Conservation (phyloP, 192 early-diverging fungal species). For the Mortierella claussenii region DNA sequence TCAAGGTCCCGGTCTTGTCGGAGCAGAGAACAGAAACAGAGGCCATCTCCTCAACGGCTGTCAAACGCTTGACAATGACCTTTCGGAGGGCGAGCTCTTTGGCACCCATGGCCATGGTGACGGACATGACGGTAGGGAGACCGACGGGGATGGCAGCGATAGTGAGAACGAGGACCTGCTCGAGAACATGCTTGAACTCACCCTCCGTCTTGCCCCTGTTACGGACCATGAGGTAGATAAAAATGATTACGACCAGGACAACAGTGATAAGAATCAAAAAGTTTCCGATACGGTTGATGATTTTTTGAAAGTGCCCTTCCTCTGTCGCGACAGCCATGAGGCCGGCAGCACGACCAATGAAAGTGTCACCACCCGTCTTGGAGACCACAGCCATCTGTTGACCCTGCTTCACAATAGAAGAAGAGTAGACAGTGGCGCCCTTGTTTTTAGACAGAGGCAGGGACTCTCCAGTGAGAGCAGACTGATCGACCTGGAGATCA, state of each 20-base stretch:
- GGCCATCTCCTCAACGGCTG: constrained; percentile 95
- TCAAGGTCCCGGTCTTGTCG: constrained; percentile 95
- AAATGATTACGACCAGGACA: constrained; percentile 82
- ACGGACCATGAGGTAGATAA: constrained; percentile 72
- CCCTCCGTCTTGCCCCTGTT: constrained; percentile 51
- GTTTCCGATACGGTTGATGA: constrained; percentile 93
- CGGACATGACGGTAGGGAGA: constrained; percentile 94
- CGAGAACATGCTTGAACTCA: constrained; percentile 58
- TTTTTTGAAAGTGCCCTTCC: constrained; percentile 96
- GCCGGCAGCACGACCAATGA: constrained; percentile 93
- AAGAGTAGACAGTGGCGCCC: constrained; percentile 87
- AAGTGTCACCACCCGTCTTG: constrained; percentile 93
- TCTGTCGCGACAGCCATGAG: constrained; percentile 92
- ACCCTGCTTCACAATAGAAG: constrained; percentile 94
- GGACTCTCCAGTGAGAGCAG: constrained; percentile 94
- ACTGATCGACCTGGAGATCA: constrained; percentile 90
- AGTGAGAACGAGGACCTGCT: constrained; percentile 82
- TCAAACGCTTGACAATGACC: constrained; percentile 96
- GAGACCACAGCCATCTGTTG: constrained; percentile 93
- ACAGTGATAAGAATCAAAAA: constrained; percentile 88
- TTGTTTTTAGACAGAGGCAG: constrained; percentile 88
- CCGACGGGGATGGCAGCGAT: constrained; percentile 94
- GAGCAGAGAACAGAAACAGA: constrained; percentile 89
- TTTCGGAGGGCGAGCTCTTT: constrained; percentile 91
- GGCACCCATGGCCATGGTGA: constrained; percentile 97